Evolutionary conservation across 768 basidiomycete species (phyloP).

Genomic region (Obba rivulosa): DNA sequence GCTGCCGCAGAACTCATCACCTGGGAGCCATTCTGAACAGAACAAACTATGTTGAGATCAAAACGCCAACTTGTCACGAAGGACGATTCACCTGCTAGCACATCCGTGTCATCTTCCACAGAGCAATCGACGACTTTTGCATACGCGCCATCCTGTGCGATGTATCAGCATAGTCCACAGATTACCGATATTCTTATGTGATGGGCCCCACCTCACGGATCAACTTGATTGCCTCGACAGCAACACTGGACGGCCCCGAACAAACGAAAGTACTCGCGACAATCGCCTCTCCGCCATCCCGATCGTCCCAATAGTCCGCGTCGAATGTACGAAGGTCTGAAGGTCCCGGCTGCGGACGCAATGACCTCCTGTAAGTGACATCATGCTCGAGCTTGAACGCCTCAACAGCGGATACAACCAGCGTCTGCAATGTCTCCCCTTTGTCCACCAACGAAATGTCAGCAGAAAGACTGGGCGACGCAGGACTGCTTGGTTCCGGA

Average conservation of each 20-base stretch:
- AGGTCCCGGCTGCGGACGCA: slow-evolving; percentile 37
- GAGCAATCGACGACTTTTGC: slow-evolving; percentile 51
- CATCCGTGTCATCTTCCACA: slow-evolving; percentile 37
- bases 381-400: slow-evolving; percentile 53
- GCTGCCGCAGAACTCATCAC: slow-evolving; percentile 57
- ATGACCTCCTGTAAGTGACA: slow-evolving; percentile 47
- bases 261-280: slow-evolving; percentile 48
- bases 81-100: slow-evolving; percentile 38
- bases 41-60: background rate
- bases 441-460: slow-evolving; percentile 28
- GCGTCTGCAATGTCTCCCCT: slow-evolving; percentile 62
- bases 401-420: slow-evolving; percentile 60
- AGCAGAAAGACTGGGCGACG: slow-evolving; percentile 13
- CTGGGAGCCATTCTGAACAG: slow-evolving; percentile 51
- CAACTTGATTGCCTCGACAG: slow-evolving; percentile 44
- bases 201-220: slow-evolving; percentile 38
- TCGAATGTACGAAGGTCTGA: slow-evolving; percentile 54
- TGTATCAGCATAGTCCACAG: background rate
- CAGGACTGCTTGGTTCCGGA: slow-evolving; percentile 7
- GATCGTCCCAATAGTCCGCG: slow-evolving; percentile 45
- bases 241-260: slow-evolving; percentile 30
- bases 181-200: background rate
- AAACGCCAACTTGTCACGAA: background rate
- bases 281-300: slow-evolving; percentile 50
- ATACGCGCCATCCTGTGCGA: slow-evolving; percentile 34